Evolutionary conservation across 371 early-diverging fungal species (phyloP), one percentile per base, ranked within the genome.

Genomic region (Dinochytrium kinnereticum): DNA sequence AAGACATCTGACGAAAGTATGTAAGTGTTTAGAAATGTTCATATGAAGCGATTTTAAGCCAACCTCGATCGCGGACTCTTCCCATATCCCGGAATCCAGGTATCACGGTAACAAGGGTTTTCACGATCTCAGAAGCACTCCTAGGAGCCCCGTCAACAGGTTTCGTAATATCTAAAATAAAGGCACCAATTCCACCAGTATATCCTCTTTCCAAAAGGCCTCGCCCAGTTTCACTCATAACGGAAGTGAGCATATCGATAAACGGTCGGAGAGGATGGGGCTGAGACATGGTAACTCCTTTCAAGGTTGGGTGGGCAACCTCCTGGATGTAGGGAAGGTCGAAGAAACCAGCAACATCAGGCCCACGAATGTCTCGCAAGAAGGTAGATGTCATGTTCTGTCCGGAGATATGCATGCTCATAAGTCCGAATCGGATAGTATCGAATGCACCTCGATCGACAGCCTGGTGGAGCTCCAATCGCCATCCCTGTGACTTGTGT

Each of bases 371-470:
- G 21, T 84, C 76, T 80, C 77, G 85, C 80, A 55, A 80, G 75
- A 1, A 83, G 78, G 19, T 83, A 84, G 53, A 89, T 13, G 70
- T 75, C 57, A 86, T 59, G 28, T 73, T 67, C 5, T 82, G 44
- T 5, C 78, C 77, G 1, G 64, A 85, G 51, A 95, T 92, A 71
- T 93, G 92, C 72, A 94, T 84, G 49, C 91, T 89, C 90, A 95
- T 92, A 75, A 88, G 85, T n/a, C 95, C 95, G 81, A 91, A 93
- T 37, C 90, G 84, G 34, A 94, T 91, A 0, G 91, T 90, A 72
- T 93, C 90, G 55, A 73, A 73, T 7, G 57, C 67, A 90, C 91
- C 0, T 91, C 92, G 44, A 91, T 80, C 91, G 19, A 83, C 78
- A 13, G 84, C 82, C 30, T 84, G 83, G 74, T 91, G 89, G 31